A percentile compares a stretch with the other conserved stretches of the same genome.
These are phyloP conservation scores for Phaeoacremonium minimum DNA, from an alignment of 2,329 filamentous ascomycete genomes.

Conservation along the genomic window DNA sequence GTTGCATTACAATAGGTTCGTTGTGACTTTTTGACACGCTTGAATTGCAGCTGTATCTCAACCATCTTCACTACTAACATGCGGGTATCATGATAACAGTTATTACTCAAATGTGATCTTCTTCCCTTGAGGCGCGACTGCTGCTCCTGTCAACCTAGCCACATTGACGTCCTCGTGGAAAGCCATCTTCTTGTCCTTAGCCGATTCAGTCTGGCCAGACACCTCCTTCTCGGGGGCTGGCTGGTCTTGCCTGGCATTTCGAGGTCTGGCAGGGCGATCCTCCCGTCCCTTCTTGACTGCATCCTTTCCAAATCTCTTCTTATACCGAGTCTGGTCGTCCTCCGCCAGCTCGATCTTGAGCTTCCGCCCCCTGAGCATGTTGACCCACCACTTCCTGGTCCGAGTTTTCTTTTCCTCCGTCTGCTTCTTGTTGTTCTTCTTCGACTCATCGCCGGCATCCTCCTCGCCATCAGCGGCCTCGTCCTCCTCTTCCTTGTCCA, in stretches of 20 bases:
- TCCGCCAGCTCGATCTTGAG: conserved; percentile 92
- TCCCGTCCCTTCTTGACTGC: conserved; percentile 34
- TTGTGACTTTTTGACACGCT: too few species aligned
- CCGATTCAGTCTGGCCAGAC: too few species aligned
- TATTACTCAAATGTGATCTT: conserved; percentile 75
- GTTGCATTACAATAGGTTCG: too few species aligned
- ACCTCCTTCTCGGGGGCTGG: conserved; percentile 13
- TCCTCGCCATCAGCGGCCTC: conserved; percentile 34
- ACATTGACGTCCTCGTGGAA: conserved; percentile 42
- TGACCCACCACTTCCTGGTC: conserved; percentile 76
- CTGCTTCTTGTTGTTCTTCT: conserved; percentile 33
- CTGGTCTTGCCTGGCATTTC: neutral
- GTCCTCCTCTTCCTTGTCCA: conserved; percentile 39
- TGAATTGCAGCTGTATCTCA: too few species aligned
- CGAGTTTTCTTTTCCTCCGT: conserved; percentile 45
- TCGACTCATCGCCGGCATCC: conserved; percentile 19
- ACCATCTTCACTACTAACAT: too few species aligned
- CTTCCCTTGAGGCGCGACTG: conserved; percentile 73
- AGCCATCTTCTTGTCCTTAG: conserved; percentile 12
- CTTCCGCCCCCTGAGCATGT: conserved; percentile 72
- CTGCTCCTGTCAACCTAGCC: conserved; percentile 70
- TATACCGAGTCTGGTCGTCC: conserved; percentile 82
- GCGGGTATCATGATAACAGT: neutral
- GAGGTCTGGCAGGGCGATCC: conserved; percentile 10
- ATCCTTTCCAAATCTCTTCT: conserved; percentile 86